Conservation (phyloP, 108 stramenopile species). For the Epipyxis sp. region DNA sequence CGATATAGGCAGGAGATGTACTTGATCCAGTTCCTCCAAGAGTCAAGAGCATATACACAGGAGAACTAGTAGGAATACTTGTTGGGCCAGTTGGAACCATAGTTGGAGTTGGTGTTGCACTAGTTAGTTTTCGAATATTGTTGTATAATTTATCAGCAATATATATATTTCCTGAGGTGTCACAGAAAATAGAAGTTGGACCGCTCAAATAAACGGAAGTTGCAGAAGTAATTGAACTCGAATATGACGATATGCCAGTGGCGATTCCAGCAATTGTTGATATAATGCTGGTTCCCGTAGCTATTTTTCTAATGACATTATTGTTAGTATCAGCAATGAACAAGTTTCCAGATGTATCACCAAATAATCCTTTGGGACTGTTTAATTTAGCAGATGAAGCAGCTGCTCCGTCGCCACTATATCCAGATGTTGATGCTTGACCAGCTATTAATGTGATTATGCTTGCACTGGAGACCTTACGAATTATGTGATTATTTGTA, state of each 20-base stretch:
- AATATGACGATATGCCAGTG: neutral
- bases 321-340: neutral
- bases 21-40: neutral
- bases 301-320: neutral
- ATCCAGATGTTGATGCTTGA: neutral
- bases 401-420: neutral
- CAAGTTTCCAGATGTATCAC: no score
- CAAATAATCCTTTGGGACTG: neutral
- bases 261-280: neutral
- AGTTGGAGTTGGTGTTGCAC: neutral
- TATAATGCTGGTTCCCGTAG: neutral
- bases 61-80: neutral
- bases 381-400: neutral
- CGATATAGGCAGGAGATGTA: neutral
- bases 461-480: no score
- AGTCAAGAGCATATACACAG: neutral
- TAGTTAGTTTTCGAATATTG: neutral
- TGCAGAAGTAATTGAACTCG: neutral
- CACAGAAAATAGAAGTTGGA: neutral
- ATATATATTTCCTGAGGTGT: neutral
- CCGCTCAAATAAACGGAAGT: neutral
- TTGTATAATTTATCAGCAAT: neutral
- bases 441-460: no score
- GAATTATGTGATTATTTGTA: neutral
- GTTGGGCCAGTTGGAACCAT: neutral